Base-by-base conservation (phyloP, 2,329 filamentous ascomycete genomes). In the Orbilia quercus region DNA sequence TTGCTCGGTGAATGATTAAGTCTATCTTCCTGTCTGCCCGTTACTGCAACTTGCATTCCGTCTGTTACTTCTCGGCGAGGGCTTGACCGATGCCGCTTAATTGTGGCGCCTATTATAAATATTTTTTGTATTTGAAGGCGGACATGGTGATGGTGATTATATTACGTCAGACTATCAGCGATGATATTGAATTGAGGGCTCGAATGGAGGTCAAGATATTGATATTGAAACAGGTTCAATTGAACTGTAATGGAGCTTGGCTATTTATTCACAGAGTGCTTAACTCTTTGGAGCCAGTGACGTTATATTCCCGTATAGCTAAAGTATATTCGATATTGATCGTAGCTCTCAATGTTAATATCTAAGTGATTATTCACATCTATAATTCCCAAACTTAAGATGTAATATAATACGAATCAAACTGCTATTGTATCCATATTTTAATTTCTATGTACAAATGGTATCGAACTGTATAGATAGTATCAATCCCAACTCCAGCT, bases 71-170 rank as follows among this genome's bases (percentile, higher is more conserved):
- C 57, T 82, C 79, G 16, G 84, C 82, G 60, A 87, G 80, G 1
- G 82, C 83, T 44, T 77, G 78, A 58, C 85, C 85, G 65, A 87
- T 87, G 47, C 85, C 85, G 1, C 84, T 82, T n/a, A n/a, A n/a
- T n/a, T 0, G 85, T 86, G 12, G 84, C 84, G 12, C 85, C 85
- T 34, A 87, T 80, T 50, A 88, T 77, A 63, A 88, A 83, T 28
- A 86, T 81, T 83, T 83, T 55, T 85, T 85, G 79, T 87, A 87
- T 5, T 81, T 82, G 78, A 86, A 87, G 4, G 82, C 38, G 7
- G 45, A 40, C 67, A 72, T 72, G 2, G 28, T 58, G 36, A n/a
- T 53, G 14, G 20, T 34, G 11, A n/a, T n/a, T n/a, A n/a, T n/a
- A n/a, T n/a, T n/a, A n/a, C n/a, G n/a, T n/a, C n/a, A n/a, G n/a